Evolutionary conservation across 139 green algal genomes (phyloP), one percentile per base, ranked within the genome.

Genomic region (Choricystis sp.): DNA sequence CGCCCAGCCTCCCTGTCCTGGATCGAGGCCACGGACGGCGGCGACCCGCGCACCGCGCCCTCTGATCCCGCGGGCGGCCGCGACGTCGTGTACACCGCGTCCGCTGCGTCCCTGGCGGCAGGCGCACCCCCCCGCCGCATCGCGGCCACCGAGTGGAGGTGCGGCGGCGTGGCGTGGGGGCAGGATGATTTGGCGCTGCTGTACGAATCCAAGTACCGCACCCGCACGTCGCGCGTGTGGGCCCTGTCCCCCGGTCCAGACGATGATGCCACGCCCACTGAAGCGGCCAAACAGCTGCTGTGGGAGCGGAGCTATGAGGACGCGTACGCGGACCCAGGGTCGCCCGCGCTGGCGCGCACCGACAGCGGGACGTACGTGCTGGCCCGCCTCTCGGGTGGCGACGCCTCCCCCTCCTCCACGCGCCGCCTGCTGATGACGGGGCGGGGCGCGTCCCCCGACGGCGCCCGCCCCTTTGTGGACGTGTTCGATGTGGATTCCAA

Each of bases 401-500:
- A n/a, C 26, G 49, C 57, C 40, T 48, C 49, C 27, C 61, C n/a
- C n/a, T n/a, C n/a, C n/a, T n/a, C n/a, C n/a, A n/a, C n/a, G n/a
- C 61, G 66, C 23, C 75, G 87, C 71, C 76, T 97, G 57, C 73
- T 97, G 23, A 76, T 96, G 69, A 67, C 81, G 64, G 91, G 79
- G 4, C 69, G 63, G 0, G 91, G 91, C 1, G 90, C 90, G 29
- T 86, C 71, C 9, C 78, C 84, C 0, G 76, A 95, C 66, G 92
- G 92, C 56, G 87, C 87, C 59, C 72, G 69, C 40, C 92, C 92
- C 25, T 99, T 98, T 74, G 67, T 99, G 69, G 92, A 97, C 74
- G 26, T 92, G 30, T 65, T 88, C 26, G 75, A 86, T 27, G 25
- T 90, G 22, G 72, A 88, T 30, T 85, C 52, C 26, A 69, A 69